Percentiles rank a stretch among this genome's conserved stretches.
These are phyloP conservation scores for Ascochyta fabae DNA, from an alignment of 2,329 filamentous ascomycete genomes.

Conservation along the genomic window DNA sequence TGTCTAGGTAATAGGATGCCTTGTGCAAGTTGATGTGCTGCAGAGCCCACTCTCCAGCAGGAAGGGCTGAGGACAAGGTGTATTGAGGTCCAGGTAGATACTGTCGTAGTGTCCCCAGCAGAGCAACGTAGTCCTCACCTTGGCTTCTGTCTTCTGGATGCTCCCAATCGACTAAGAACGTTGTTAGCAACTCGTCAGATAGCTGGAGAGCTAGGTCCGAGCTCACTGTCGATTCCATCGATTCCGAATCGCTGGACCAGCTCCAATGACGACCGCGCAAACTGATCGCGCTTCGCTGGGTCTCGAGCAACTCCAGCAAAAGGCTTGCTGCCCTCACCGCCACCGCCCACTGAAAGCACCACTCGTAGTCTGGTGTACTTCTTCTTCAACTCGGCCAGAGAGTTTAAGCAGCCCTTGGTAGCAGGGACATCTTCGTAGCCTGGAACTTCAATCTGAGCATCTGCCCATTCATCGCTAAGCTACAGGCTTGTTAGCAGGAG, in stretches of 20 bases:
- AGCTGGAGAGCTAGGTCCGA: not conserved
- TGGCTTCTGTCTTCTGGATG: constrained; percentile 71
- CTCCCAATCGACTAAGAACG: constrained; percentile 76
- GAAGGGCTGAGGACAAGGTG: constrained; percentile 74
- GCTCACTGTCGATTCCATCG: constrained; percentile 77
- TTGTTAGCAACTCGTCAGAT: constrained; percentile 18
- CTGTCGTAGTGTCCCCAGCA: constrained; percentile 70
- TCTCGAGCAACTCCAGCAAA: constrained; percentile 72
- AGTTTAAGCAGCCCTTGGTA: constrained; percentile 65
- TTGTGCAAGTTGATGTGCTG: constrained; percentile 71
- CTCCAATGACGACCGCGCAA: constrained; percentile 70
- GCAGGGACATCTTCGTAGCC: constrained; percentile 54
- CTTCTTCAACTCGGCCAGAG: constrained; percentile 74
- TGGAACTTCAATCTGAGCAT: constrained; percentile 74
- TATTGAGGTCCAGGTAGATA: constrained; percentile 73
- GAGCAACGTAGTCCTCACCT: constrained; percentile 72
- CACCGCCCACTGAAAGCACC: constrained; percentile 80
- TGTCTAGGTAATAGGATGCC: constrained; percentile 71
- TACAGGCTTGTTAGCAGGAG: constrained; percentile 46
- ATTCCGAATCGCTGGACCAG: constrained; percentile 74
- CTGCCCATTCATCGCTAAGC: constrained; percentile 82
- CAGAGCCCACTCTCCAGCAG: constrained; percentile 70
- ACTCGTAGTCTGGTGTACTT: constrained; percentile 74
- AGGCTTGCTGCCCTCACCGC: constrained; percentile 68
- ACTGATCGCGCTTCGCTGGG: constrained; percentile 68